Evolutionary conservation across 306 rosid species (phyloP).

Genomic region (Begonia peltatifolia): DNA sequence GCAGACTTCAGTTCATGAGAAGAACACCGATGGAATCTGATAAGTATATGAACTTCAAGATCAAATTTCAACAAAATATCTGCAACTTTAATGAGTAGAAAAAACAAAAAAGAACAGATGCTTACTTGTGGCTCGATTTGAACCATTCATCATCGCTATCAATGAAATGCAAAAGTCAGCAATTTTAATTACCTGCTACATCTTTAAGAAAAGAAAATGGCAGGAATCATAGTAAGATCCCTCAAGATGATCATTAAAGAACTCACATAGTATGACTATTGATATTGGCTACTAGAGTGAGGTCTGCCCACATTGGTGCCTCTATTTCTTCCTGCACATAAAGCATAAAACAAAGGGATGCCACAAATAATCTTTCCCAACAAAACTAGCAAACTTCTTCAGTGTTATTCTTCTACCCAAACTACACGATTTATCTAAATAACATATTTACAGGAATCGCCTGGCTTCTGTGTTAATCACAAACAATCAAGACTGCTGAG

Average conservation of each 20-base stretch:
- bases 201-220: background rate
- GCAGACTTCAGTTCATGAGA: slow-evolving; percentile 41
- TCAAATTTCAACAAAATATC: background rate
- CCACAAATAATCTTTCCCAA: too few species aligned
- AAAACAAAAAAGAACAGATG: slow-evolving; percentile 2
- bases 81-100: background rate
- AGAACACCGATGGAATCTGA: slow-evolving; percentile 64
- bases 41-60: background rate
- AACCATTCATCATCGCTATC: slow-evolving; percentile 53
- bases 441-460: too few species aligned
- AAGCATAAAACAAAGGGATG: too few species aligned
- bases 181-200: background rate
- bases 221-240: slow-evolving; percentile 1
- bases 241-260: slow-evolving; percentile 4
- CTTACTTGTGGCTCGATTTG: slow-evolving; percentile 51
- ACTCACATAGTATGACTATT: slow-evolving; percentile 34
- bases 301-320: slow-evolving; percentile 85
- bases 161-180: slow-evolving; percentile 8
- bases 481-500: too few species aligned
- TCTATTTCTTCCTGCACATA: slow-evolving; percentile 50
- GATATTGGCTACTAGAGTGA: slow-evolving; percentile 31
- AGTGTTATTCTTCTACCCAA: too few species aligned
- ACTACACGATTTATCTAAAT: too few species aligned
- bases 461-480: too few species aligned
- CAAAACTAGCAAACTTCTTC: too few species aligned